phyloP scores from a whole-genome alignment of 2,329 filamentous ascomycete genomes.

The Trematosphaeria pertusa region DNA sequence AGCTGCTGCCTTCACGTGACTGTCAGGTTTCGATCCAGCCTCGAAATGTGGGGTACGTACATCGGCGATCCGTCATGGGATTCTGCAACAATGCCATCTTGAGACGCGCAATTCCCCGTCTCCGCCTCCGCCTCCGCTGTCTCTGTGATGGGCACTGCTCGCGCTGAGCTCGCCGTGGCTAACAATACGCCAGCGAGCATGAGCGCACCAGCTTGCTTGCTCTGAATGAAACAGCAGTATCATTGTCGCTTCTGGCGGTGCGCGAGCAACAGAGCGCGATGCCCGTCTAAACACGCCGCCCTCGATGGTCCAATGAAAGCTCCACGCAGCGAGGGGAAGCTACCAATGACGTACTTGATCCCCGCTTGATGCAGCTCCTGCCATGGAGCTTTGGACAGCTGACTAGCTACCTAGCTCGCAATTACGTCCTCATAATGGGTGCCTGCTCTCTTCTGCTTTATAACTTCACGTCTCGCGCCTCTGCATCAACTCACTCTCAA shows the following conservation, averaged over 20 bases:
- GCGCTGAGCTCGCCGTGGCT: too few relatives aligned
- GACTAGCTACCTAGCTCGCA: slow-evolving; percentile 2
- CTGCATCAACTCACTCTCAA: slow-evolving; percentile 6
- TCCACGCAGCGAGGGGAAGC: slow-evolving; percentile 8
- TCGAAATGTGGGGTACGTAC: background rate
- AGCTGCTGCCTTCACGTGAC: background rate
- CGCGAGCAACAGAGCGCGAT: too few relatives aligned
- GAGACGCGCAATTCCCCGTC: slow-evolving; percentile 4
- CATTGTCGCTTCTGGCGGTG: too few relatives aligned
- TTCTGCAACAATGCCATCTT: background rate
- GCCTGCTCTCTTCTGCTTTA: too few relatives aligned
- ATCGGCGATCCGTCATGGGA: slow-evolving; percentile 1
- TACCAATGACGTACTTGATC: slow-evolving; percentile 8
- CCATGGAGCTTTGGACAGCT: slow-evolving; percentile 10
- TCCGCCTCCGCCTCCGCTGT: too few relatives aligned
- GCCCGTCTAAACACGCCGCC: too few relatives aligned
- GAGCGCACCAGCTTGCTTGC: too few relatives aligned
- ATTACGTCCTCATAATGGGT: slow-evolving; percentile 10
- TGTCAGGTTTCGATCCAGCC: background rate
- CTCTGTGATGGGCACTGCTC: too few relatives aligned
- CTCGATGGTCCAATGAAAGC: slow-evolving; percentile 7
- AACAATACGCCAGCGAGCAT: too few relatives aligned
- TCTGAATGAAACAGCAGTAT: too few relatives aligned
- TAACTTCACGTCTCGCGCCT: too few relatives aligned
- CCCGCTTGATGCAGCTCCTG: slow-evolving; percentile 1